Percentiles rank a stretch among this genome's conserved stretches.
phyloP scores from a whole-genome alignment of 2,329 filamentous ascomycete species.

The Pseudophaeomoniella oleicola region DNA sequence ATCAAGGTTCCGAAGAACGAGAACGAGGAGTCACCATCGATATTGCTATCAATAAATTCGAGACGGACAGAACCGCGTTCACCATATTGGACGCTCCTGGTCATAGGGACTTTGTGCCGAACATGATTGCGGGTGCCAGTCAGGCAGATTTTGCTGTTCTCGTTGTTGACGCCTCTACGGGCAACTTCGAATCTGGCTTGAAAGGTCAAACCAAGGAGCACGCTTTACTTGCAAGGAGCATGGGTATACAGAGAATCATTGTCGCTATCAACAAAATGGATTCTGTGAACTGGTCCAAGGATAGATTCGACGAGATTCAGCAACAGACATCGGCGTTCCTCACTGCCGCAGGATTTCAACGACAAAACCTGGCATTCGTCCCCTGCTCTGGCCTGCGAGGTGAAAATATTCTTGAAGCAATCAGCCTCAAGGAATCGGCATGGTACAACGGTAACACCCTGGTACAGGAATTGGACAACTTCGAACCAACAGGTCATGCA shows the following conservation, averaged over 20 bases:
- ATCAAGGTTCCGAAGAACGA: slow-evolving; percentile 80
- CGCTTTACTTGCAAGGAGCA: slow-evolving; percentile 72
- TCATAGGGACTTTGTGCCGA: slow-evolving; percentile 90
- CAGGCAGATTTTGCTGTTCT: slow-evolving; percentile 93
- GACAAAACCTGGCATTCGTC: slow-evolving; percentile 71
- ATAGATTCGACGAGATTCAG: slow-evolving; percentile 70
- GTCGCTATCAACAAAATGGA: slow-evolving; percentile 96
- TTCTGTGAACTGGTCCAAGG: slow-evolving; percentile 66
- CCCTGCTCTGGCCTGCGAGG: slow-evolving; percentile 82
- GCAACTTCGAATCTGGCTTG: slow-evolving; percentile 84
- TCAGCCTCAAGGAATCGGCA: slow-evolving; percentile 22
- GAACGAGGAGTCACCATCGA: slow-evolving; percentile 89
- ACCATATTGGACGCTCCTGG: slow-evolving; percentile 93
- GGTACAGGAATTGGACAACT: slow-evolving; percentile 71
- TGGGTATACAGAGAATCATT: slow-evolving; percentile 77
- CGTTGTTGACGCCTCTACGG: slow-evolving; percentile 80
- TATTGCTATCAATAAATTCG: slow-evolving; percentile 87
- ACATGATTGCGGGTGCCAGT: slow-evolving; percentile 95
- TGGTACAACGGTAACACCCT: slow-evolving; percentile 78
- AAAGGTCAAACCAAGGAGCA: slow-evolving; percentile 93
- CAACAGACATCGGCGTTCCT: slow-evolving; percentile 75
- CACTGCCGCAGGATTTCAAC: slow-evolving; percentile 63
- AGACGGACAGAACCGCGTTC: slow-evolving; percentile 73
- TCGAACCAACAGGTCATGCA: slow-evolving; percentile 52
- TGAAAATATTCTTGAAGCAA: slow-evolving; percentile 60